phyloP scores from a whole-genome alignment of 257 asterid genomes.

The Lantana camara region DNA sequence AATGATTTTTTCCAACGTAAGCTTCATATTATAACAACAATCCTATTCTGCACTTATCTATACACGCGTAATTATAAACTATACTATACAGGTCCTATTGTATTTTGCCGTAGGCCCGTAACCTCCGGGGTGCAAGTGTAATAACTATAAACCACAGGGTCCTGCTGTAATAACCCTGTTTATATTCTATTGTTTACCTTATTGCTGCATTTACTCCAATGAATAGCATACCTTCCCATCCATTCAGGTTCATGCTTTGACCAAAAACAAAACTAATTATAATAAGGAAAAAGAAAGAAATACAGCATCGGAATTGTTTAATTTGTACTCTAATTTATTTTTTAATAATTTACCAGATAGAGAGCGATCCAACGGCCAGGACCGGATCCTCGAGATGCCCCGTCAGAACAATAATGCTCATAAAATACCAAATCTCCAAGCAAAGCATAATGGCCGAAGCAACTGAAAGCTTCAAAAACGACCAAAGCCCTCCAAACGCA shows the following conservation, averaged over 20 bases:
- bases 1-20: no score
- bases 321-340: no score
- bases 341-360: conserved; percentile 97
- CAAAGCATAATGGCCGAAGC: conserved; percentile 95
- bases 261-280: neutral
- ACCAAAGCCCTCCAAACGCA: conserved; percentile 79
- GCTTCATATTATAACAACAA: no score
- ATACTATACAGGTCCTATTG: no score
- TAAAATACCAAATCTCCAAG: conserved; percentile 97
- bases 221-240: conserved; percentile 99
- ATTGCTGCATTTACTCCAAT: conserved; percentile 94
- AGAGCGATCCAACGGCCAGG: conserved; percentile 90
- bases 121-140: no score
- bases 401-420: conserved; percentile 91
- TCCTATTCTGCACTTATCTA: no score
- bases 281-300: no score
- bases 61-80: no score
- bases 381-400: conserved; percentile 93
- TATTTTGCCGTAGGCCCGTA: no score
- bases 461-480: conserved; percentile 66
- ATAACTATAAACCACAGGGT: no score
- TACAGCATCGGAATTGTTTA: no score
- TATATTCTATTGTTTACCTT: conserved; percentile 50
- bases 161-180: no score
- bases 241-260: conserved; percentile 93